Evolutionary conservation across 73 alveolate genomes (phyloP).

Genomic region (Blepharisma stoltei): DNA sequence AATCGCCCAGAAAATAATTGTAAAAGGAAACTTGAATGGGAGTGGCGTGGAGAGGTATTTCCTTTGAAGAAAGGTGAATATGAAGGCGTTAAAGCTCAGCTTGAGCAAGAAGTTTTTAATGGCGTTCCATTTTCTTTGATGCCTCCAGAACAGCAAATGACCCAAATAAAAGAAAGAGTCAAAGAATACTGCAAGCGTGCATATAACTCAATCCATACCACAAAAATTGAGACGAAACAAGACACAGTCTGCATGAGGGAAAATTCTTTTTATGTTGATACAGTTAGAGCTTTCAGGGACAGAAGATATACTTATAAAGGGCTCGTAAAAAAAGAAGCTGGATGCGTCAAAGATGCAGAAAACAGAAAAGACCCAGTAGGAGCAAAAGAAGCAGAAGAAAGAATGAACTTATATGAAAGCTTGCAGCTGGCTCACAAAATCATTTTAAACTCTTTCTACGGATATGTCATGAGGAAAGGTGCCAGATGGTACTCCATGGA

Average conservation of each 20-base stretch:
- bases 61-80: constrained; percentile 93
- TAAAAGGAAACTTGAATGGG: constrained; percentile 91
- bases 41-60: constrained; percentile 95
- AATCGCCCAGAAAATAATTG: constrained; percentile 90
- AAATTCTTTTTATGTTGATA: constrained; percentile 98
- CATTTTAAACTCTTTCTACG: constrained; percentile 98
- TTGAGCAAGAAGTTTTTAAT: constrained; percentile 62
- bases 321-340: constrained; percentile 86
- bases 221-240: constrained; percentile 70
- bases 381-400: constrained; percentile 32
- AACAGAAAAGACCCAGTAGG: constrained; percentile 26
- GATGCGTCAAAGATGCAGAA: constrained; percentile 82
- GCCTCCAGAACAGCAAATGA: background rate
- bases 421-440: constrained; percentile 96
- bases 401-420: constrained; percentile 4
- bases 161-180: constrained; percentile 57
- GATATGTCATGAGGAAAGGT: constrained; percentile 99
- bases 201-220: constrained; percentile 78
- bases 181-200: constrained; percentile 82
- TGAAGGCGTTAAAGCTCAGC: constrained; percentile 79
- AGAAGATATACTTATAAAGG: constrained; percentile 98
- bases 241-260: constrained; percentile 99
- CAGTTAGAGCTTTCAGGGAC: constrained; percentile 98
- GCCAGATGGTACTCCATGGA: constrained; percentile 99
- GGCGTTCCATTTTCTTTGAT: constrained; percentile 20